A percentile compares a stretch with the other conserved stretches of the same genome.
phyloP scores from a whole-genome alignment of 2,329 filamentous ascomycete genomes.

The Fusarium xylarioides region DNA sequence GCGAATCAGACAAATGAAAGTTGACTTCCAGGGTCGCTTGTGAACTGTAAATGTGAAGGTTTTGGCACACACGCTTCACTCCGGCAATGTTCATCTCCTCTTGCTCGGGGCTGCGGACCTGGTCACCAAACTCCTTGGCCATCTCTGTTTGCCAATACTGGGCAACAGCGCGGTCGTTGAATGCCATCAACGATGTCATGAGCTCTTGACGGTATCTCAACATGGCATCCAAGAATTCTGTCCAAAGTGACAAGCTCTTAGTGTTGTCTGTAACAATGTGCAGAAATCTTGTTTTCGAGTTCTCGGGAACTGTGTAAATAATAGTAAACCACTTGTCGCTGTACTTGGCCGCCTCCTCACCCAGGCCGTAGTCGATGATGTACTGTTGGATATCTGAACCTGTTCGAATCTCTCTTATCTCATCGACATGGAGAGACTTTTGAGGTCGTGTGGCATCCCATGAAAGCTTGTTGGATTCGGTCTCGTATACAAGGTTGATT shows the following conservation, averaged over 20 bases:
- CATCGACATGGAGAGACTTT: conserved; percentile 93
- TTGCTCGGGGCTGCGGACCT: conserved; percentile 61
- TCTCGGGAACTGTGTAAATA: conserved; percentile 81
- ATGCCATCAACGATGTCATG: conserved; percentile 89
- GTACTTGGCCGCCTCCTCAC: conserved; percentile 55
- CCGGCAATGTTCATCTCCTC: conserved; percentile 80
- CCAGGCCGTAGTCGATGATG: conserved; percentile 80
- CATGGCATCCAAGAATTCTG: conserved; percentile 82
- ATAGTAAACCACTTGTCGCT: conserved; percentile 88
- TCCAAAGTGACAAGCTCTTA: conserved; percentile 81
- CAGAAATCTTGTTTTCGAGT: conserved; percentile 84
- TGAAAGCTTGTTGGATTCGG: conserved; percentile 83
- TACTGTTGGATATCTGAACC: conserved; percentile 89
- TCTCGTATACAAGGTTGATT: conserved; percentile 77
- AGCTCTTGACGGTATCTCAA: conserved; percentile 87
- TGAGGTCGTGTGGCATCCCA: conserved; percentile 84
- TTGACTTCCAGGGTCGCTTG: conserved; percentile 75
- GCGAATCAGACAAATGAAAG: conserved; percentile 77
- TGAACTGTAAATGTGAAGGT: conserved; percentile 90
- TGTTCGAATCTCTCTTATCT: conserved; percentile 89
- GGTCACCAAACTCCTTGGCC: conserved; percentile 69
- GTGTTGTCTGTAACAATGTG: conserved; percentile 84
- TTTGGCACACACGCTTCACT: conserved; percentile 85
- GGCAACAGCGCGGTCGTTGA: conserved; percentile 82
- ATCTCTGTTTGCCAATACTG: conserved; percentile 90